phyloP scores from a whole-genome alignment of 768 basidiomycete genomes.

The Phylloporus rhodoxanthus region DNA sequence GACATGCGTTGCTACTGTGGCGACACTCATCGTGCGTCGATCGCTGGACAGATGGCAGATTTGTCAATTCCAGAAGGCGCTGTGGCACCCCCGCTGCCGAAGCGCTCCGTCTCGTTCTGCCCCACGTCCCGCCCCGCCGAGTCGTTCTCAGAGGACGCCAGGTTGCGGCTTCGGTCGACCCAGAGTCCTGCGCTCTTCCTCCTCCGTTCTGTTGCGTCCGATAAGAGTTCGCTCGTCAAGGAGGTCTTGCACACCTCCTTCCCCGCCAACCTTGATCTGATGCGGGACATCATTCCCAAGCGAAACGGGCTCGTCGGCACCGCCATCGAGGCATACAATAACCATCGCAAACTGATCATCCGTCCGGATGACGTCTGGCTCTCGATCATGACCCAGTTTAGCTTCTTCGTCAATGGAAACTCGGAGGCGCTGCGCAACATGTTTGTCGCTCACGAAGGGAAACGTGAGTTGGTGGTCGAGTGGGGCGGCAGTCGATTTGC shows the following conservation, averaged over 20 bases:
- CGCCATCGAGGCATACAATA: slow-evolving; percentile 31
- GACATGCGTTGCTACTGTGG: not conserved
- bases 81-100: not conserved
- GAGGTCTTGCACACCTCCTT: slow-evolving; percentile 29
- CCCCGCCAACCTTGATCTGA: slow-evolving; percentile 7
- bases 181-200: slow-evolving; percentile 19
- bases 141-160: slow-evolving; percentile 29
- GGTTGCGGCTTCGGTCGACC: slow-evolving; percentile 18
- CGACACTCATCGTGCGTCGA: not conserved
- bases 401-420: slow-evolving; percentile 36
- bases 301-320: slow-evolving; percentile 34
- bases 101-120: slow-evolving; percentile 19
- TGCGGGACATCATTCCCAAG: slow-evolving; percentile 27
- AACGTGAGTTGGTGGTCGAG: slow-evolving; percentile 24
- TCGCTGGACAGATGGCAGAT: slow-evolving; percentile 6
- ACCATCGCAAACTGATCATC: slow-evolving; percentile 35
- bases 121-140: slow-evolving; percentile 21
- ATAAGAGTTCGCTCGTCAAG: slow-evolving; percentile 18
- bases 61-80: not conserved
- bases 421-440: slow-evolving; percentile 29
- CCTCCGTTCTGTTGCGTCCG: slow-evolving; percentile 17
- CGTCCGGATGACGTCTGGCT: slow-evolving; percentile 48
- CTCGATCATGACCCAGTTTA: slow-evolving; percentile 33
- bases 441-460: slow-evolving; percentile 26
- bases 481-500: slow-evolving; percentile 13